Evolutionary conservation across 2,329 filamentous ascomycete species (phyloP).

Genomic region (Paecilomyces variotii): DNA sequence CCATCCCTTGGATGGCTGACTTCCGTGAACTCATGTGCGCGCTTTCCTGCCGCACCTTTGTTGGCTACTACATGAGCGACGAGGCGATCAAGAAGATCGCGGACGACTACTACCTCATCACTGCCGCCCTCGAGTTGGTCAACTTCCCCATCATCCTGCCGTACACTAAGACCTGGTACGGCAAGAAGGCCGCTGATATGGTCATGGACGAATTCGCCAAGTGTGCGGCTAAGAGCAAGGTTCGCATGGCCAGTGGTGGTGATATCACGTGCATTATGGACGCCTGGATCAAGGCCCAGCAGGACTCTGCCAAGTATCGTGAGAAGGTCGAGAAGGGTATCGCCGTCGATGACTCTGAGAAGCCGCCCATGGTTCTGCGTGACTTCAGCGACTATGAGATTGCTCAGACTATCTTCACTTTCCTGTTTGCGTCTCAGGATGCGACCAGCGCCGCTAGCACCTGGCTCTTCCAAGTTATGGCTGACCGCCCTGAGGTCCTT

Average conservation of each 20-base stretch:
- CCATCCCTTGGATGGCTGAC: conserved; percentile 77
- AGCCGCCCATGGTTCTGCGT: conserved; percentile 74
- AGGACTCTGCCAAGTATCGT: conserved; percentile 74
- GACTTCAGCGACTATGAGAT: conserved; percentile 89
- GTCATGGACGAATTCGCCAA: conserved; percentile 82
- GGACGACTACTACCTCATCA: conserved; percentile 95
- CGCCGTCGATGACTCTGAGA: conserved; percentile 60
- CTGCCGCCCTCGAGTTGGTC: conserved; percentile 88
- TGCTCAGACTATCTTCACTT: conserved; percentile 86
- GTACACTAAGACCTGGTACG: conserved; percentile 93
- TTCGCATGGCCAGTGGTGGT: conserved; percentile 81
- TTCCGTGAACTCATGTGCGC: conserved; percentile 95
- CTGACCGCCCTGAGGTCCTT: conserved; percentile 86
- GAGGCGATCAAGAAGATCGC: conserved; percentile 88
- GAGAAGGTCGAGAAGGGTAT: conserved; percentile 68
- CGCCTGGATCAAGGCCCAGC: conserved; percentile 82
- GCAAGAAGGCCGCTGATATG: conserved; percentile 91
- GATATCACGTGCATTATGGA: conserved; percentile 91
- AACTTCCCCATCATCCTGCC: conserved; percentile 97
- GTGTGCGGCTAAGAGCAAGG: conserved; percentile 88
- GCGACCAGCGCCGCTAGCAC: conserved; percentile 89
- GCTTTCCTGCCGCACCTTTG: conserved; percentile 92
- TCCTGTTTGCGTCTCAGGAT: conserved; percentile 95
- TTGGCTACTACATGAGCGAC: conserved; percentile 89
- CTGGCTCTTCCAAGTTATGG: conserved; percentile 91